Evolutionary conservation across 768 basidiomycete species (phyloP).

Genomic region (Boletus patriciae): DNA sequence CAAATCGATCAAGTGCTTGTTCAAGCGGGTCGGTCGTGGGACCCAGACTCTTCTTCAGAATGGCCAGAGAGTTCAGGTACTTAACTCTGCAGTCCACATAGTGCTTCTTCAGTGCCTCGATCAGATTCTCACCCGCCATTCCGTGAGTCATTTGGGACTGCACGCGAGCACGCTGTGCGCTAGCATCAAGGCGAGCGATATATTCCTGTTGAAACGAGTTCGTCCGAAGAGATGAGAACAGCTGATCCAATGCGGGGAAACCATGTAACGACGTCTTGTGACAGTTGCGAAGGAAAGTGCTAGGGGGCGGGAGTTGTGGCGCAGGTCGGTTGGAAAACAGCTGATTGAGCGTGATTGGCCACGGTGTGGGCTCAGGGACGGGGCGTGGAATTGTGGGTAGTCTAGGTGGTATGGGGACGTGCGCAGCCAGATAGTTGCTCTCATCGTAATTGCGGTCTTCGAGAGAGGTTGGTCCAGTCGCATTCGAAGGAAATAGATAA

Average conservation of each 20-base stretch:
- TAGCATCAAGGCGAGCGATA: not conserved
- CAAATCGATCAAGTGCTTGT: no score
- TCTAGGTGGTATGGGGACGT: no score
- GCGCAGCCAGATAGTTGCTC: no score
- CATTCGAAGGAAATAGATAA: not conserved
- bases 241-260: not conserved
- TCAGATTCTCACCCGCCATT: no score
- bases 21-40: no score
- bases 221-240: not conserved
- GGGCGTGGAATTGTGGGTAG: not conserved
- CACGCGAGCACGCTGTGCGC: not conserved
- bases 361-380: accelerated
- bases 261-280: not conserved
- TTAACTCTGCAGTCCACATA: no score
- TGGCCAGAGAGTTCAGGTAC: no score
- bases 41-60: no score
- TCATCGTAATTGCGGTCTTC: no score
- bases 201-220: not conserved
- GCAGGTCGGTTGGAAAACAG: not conserved
- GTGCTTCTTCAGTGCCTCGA: no score
- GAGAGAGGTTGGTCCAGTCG: not conserved
- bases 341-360: not conserved
- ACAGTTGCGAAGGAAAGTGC: not conserved
- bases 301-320: not conserved
- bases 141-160: not conserved